Evolutionary conservation across 208 protist species (phyloP).

Genomic region (Ichthyophonus hoferi): DNA sequence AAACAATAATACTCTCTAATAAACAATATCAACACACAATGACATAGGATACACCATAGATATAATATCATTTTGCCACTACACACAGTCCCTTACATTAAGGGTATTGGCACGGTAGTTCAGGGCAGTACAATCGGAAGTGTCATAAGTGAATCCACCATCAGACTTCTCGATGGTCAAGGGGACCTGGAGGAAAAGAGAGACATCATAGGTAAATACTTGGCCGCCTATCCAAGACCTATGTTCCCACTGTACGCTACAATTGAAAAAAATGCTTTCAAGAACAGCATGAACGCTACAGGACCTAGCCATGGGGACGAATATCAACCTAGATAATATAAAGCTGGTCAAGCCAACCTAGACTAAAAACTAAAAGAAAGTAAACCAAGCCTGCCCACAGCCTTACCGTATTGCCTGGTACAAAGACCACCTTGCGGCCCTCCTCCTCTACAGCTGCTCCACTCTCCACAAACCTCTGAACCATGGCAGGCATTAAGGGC

Average conservation of each 20-base stretch:
- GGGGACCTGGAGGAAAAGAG: constrained; percentile 27
- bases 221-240: too few relatives aligned
- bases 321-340: too few relatives aligned
- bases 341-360: too few relatives aligned
- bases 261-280: too few relatives aligned
- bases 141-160: constrained; percentile 57
- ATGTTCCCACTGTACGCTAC: too few relatives aligned
- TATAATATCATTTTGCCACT: not conserved
- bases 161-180: constrained; percentile 55
- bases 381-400: too few relatives aligned
- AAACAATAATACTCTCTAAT: not conserved
- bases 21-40: not conserved
- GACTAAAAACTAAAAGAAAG: too few relatives aligned
- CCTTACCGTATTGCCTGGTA: not conserved
- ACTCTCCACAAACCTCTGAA: constrained; percentile 24
- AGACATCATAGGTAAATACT: too few relatives aligned
- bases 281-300: too few relatives aligned
- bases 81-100: constrained; percentile 10
- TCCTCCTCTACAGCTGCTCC: constrained; percentile 32
- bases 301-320: too few relatives aligned
- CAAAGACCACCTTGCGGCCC: constrained; percentile 24
- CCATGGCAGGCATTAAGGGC: constrained; percentile 22
- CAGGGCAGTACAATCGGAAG: constrained; percentile 50
- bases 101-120: constrained; percentile 40
- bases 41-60: not conserved